Evolutionary conservation across 2,329 filamentous ascomycete species (phyloP).

Genomic region (Cercospora citrullina): DNA sequence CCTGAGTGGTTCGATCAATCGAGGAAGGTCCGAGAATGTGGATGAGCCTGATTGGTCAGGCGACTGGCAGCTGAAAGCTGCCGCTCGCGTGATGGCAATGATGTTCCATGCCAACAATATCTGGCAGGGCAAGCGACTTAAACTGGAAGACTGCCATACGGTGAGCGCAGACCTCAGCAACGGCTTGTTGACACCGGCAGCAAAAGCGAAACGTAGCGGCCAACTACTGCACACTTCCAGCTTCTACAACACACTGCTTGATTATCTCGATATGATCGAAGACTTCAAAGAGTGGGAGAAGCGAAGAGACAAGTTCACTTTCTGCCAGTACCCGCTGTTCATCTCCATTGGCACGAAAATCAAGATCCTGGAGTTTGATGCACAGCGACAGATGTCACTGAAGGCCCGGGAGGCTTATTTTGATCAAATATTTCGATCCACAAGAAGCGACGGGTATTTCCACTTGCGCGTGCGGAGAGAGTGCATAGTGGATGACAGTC

Average conservation of each 20-base stretch:
- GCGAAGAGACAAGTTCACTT: conserved; percentile 71
- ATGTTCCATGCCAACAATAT: conserved; percentile 79
- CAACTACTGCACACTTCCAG: conserved; percentile 76
- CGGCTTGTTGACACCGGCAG: conserved; percentile 34
- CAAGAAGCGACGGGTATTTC: conserved; percentile 68
- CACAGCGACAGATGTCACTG: conserved; percentile 82
- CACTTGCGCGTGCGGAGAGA: conserved; percentile 76
- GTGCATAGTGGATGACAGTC: conserved; percentile 83
- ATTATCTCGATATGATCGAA: conserved; percentile 78
- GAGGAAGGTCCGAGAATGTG: conserved; percentile 54
- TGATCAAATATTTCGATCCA: conserved; percentile 76
- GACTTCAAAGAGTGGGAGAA: conserved; percentile 90
- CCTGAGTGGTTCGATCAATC: conserved; percentile 48
- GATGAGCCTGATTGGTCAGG: conserved; percentile 66
- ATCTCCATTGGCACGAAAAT: conserved; percentile 92
- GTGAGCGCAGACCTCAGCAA: conserved; percentile 30
- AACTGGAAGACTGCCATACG: conserved; percentile 3
- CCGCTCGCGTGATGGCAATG: conserved; percentile 75
- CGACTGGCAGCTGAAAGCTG: conserved; percentile 87
- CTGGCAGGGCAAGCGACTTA: conserved; percentile 35
- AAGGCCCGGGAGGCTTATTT: conserved; percentile 90
- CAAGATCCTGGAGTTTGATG: conserved; percentile 83
- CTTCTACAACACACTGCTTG: conserved; percentile 84
- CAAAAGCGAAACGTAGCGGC: conserved; percentile 43
- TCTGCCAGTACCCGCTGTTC: conserved; percentile 91